phyloP scores from a whole-genome alignment of 257 asterid genomes.

The Craterostigma plantagineum region DNA sequence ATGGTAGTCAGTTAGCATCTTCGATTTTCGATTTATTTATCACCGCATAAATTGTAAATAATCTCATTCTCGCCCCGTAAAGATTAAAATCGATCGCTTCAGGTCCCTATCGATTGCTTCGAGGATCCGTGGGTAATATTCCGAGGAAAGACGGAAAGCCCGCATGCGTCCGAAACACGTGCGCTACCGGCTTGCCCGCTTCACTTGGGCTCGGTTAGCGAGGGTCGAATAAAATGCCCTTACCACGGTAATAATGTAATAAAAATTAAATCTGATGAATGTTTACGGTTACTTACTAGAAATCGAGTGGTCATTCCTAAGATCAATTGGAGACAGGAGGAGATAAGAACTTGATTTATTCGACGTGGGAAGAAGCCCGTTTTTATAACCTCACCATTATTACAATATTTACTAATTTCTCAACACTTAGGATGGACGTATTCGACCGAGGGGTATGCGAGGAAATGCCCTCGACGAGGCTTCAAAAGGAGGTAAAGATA shows the following conservation, averaged over 20 bases:
- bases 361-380: too few relatives aligned
- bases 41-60: not conserved
- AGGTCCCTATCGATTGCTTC: slow-evolving; percentile 85
- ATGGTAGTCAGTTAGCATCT: slow-evolving; percentile 74
- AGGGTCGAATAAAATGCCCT: slow-evolving; percentile 91
- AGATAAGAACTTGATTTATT: too few relatives aligned
- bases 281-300: too few relatives aligned
- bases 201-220: slow-evolving; percentile 76
- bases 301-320: too few relatives aligned
- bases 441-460: slow-evolving; percentile 81
- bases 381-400: too few relatives aligned
- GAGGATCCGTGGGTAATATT: slow-evolving; percentile 96
- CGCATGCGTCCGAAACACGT: slow-evolving; percentile 80
- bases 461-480: slow-evolving; percentile 90
- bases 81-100: slow-evolving; percentile 3
- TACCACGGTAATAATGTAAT: slow-evolving; percentile 96
- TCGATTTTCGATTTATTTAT: too few relatives aligned
- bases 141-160: slow-evolving; percentile 85
- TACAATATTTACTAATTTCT: too few relatives aligned
- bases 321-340: too few relatives aligned
- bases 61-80: not conserved
- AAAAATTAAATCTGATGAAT: too few relatives aligned
- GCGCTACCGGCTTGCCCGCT: slow-evolving; percentile 98
- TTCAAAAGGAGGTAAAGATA: slow-evolving; percentile 38
- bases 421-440: slow-evolving; percentile 99